These are phyloP conservation scores for Escovopsis sp. DNA, from an alignment of 2,329 filamentous ascomycete genomes.

Conservation along the genomic window DNA sequence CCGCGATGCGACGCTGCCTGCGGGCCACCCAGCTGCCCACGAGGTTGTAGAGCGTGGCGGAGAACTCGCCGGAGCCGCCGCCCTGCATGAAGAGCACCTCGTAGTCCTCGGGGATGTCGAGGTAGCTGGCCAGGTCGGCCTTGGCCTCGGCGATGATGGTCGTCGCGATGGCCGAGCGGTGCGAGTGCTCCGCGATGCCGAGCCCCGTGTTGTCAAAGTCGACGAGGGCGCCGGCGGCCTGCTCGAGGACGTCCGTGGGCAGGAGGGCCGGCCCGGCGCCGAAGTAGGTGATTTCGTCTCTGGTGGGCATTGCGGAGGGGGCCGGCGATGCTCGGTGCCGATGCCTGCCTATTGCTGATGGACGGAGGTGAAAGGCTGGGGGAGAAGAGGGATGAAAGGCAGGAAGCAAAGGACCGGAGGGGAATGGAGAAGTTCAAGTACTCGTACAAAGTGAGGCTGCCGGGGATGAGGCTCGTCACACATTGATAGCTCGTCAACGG, in stretches of 20 bases:
- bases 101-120: constrained; percentile 76
- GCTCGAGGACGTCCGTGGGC: constrained; percentile 67
- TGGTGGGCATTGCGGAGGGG: constrained; percentile 46
- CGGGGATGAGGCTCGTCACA: too few relatives aligned
- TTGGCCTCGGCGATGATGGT: constrained; percentile 71
- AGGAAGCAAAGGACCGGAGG: too few relatives aligned
- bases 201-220: constrained; percentile 73
- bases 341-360: too few relatives aligned
- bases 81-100: constrained; percentile 81
- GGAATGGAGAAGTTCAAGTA: too few relatives aligned
- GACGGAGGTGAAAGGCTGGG: too few relatives aligned
- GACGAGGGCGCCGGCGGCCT: constrained; percentile 60
- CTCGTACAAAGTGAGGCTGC: too few relatives aligned
- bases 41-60: constrained; percentile 70
- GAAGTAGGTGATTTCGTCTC: constrained; percentile 70
- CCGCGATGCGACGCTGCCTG: constrained; percentile 43
- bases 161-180: constrained; percentile 66
- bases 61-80: constrained; percentile 77
- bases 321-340: neutral
- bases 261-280: constrained; percentile 82
- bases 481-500: too few relatives aligned
- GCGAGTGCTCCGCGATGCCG: constrained; percentile 79
- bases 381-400: neutral
- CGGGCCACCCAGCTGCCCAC: constrained; percentile 68
- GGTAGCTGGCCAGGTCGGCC: constrained; percentile 53